Conservation (phyloP, 2,329 filamentous ascomycete species). For the Raffaelea deltoideospora region DNA sequence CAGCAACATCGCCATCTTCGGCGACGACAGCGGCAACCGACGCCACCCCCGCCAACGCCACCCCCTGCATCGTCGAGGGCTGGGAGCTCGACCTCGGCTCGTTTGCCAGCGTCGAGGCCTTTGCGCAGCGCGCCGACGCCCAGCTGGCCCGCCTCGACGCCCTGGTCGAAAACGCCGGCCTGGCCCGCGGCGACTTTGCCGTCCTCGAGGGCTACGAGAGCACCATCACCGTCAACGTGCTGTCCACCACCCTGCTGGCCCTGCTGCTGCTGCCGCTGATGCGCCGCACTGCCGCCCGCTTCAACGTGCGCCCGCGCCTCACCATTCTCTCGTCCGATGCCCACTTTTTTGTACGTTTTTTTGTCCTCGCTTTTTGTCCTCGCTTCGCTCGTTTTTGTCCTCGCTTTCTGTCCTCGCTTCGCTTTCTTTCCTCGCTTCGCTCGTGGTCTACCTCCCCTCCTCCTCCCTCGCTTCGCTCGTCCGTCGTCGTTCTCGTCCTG, state of each 20-base stretch:
- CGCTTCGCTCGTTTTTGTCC: slow-evolving; percentile 1
- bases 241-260: slow-evolving; percentile 28
- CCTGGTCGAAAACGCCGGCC: slow-evolving; percentile 25
- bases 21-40: too few species aligned
- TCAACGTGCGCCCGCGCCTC: slow-evolving; percentile 20
- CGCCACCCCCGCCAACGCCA: neutral
- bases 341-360: slow-evolving; percentile 14
- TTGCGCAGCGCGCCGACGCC: slow-evolving; percentile 16
- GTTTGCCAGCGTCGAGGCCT: slow-evolving; percentile 29
- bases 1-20: too few species aligned
- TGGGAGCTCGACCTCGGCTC: slow-evolving; percentile 34
- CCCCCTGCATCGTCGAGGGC: slow-evolving; percentile 23
- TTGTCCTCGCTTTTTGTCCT: neutral
- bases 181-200: slow-evolving; percentile 10
- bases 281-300: slow-evolving; percentile 17
- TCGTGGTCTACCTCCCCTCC: too few species aligned
- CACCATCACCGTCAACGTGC: slow-evolving; percentile 29
- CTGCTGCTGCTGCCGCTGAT: slow-evolving; percentile 27
- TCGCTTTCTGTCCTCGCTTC: neutral
- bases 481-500: too few species aligned
- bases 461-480: neutral
- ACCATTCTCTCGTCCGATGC: slow-evolving; percentile 24
- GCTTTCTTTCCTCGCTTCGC: neutral
- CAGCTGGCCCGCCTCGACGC: slow-evolving; percentile 25
- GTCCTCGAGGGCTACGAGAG: slow-evolving; percentile 21